phyloP scores from a whole-genome alignment of 805 yeast species.

The Debaryomyces hansenii region DNA sequence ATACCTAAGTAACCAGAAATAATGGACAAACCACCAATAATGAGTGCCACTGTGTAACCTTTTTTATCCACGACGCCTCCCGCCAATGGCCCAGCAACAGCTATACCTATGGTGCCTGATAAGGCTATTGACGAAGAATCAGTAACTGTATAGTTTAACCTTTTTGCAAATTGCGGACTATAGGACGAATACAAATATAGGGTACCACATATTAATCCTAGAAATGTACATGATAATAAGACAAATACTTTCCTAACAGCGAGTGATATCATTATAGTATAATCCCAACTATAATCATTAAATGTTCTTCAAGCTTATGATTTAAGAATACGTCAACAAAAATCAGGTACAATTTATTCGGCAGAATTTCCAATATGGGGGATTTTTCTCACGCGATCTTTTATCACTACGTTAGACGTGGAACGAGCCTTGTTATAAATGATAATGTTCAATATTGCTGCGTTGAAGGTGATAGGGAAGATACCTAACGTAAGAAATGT shows the following conservation, averaged over 20 bases:
- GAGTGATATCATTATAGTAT: constrained; percentile 12
- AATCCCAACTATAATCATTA: not conserved
- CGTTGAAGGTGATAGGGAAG: too few species aligned
- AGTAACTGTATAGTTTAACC: constrained; percentile 58
- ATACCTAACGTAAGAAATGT: not conserved
- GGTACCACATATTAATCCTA: constrained; percentile 69
- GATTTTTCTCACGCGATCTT: not conserved
- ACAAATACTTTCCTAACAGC: constrained; percentile 22
- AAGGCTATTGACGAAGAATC: constrained; percentile 65
- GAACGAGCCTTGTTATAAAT: too few species aligned
- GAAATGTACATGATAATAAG: constrained; percentile 31
- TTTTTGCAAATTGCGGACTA: constrained; percentile 71
- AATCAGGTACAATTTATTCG: too few species aligned
- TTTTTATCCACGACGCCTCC: constrained; percentile 62
- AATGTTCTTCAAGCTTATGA: too few species aligned
- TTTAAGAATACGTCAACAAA: too few species aligned
- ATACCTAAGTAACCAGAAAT: constrained; percentile 57
- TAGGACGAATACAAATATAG: constrained; percentile 73
- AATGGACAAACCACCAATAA: constrained; percentile 49
- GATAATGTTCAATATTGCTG: too few species aligned
- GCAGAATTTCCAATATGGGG: too few species aligned
- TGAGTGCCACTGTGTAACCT: constrained; percentile 58
- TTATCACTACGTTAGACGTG: too few species aligned
- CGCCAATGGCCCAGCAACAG: constrained; percentile 65
- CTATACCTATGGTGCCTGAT: constrained; percentile 65